Evolutionary conservation across 192 early-diverging fungal genomes (phyloP), one percentile per base, ranked within the genome.

Genomic region (Lobosporangium transversale): DNA sequence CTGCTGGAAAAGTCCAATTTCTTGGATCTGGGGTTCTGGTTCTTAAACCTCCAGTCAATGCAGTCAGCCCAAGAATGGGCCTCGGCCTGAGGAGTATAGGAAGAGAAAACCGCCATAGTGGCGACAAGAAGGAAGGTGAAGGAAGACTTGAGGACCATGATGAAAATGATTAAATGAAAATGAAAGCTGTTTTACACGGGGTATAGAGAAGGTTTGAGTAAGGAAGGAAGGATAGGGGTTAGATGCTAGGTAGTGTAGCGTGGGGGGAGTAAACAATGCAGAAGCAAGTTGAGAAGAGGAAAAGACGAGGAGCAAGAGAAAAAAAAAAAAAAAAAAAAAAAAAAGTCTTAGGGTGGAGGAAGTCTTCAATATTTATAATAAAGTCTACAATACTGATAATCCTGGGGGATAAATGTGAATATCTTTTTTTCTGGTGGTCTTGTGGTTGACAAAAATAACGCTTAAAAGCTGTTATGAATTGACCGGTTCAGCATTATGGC

Each of bases 41-140:
- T 4, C 23, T 53, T 70, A 54, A 71, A 71, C 32, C 47, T 36
- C 69, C 69, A 71, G 36, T 71, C 58, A 33, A 71, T 52, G 60
- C 69, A 71, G 60, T 71, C 69, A 15, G 48, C 55, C 69, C 69
- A 71, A 23, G 69, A 71, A 55, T 71, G 69, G 21, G 69, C 69
- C 44, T 71, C 60, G 45, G 48, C 69, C 61, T 71, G 59, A 21
- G 58, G 69, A 31, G 69, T 29, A 31, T 62, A 33, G 50, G 58
- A 31, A 33, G 58, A 35, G 60, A 71, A 53, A 48, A 71, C 44
- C 17, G 69, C 60, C 69, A 71, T 52, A 44, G 69, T 26, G 58
- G 69, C 69, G 17, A 63, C 35, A 47, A 50, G 45, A 48, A 71
- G 42, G 30, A 58, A 18, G 11, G 69, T 52, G 69, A 71, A 63